Conservation (phyloP, 306 rosid species). For the Benincasa hispida region DNA sequence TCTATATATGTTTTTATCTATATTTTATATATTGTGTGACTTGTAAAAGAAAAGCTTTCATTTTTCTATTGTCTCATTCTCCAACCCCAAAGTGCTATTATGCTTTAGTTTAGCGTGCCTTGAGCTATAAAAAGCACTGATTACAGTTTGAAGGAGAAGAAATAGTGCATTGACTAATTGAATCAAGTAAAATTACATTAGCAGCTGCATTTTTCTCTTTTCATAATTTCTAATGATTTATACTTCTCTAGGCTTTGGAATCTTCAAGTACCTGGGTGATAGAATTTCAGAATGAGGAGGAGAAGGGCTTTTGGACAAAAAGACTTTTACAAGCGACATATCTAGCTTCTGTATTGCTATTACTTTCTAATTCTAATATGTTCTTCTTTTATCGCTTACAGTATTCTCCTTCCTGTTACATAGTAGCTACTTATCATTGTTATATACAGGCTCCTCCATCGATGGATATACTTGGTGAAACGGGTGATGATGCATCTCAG, state of each 20-base stretch:
- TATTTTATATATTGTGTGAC: neutral
- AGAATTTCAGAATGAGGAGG: constrained; percentile 56
- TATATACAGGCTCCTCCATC: constrained; percentile 55
- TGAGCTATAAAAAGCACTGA: neutral
- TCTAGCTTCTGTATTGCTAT: constrained; percentile 75
- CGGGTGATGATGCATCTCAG: constrained; percentile 24
- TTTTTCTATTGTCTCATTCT: neutral
- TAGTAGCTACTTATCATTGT: constrained; percentile 12
- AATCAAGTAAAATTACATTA: neutral
- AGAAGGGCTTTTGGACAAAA: constrained; percentile 64
- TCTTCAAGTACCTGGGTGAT: constrained; percentile 89
- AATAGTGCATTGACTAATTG: neutral
- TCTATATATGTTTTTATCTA: neutral
- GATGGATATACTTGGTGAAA: constrained; percentile 39
- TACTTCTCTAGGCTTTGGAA: constrained; percentile 53
- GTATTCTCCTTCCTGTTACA: constrained; percentile 1
- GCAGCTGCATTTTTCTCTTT: neutral
- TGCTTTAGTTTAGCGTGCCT: neutral
- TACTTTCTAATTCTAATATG: neutral
- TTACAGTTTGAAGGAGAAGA: neutral
- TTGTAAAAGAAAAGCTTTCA: neutral
- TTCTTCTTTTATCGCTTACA: constrained; percentile 2
- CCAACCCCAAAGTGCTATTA: neutral
- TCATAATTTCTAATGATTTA: neutral
- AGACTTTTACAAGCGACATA: constrained; percentile 83